Base-by-base conservation (phyloP, 2,329 filamentous ascomycete genomes). In the Verticillium tricorpus region DNA sequence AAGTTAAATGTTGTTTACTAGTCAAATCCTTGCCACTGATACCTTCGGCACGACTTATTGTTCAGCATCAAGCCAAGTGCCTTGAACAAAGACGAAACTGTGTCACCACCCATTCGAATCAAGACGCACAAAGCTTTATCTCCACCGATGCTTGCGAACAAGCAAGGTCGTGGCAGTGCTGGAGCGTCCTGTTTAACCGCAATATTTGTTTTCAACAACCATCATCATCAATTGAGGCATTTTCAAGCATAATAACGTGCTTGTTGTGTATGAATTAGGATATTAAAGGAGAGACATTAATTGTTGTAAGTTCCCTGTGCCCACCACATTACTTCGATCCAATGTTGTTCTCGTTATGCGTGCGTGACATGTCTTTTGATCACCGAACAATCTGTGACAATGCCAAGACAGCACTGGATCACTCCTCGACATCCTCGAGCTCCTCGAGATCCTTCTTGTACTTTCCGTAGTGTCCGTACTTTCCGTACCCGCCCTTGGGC, bases 381-480 rank as follows among this genome's bases (percentile, higher is more conserved):
- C 19, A 28, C 12, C 5, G 45, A 22, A 19, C 45, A 52, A 22
- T 19, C 45, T 19, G 19, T 22, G 8, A 25, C 19, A 52, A 19
- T 12, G 19, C 22, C n/a, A 6, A 25, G 45, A 22, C n/a, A 25
- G 4, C 45, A 52, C 6, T 52, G 7, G 45, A 52, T 22, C 19
- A 52, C 19, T 52, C 45, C 45, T 52, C n/a, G 45, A 22, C 14
- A 5, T 52, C 45, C 45, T 52, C 17, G 19, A 25, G 1, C 45
- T 52, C 45, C n/a, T 22, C 19, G 19, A 52, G 45, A 14, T 52
- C 45, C 45, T 52, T 22, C 57, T 62, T 60, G 61, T 66, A 65
- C 32, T 45, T 22, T 17, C 59, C 61, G 34, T 65, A 65, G 19
- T 2, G 31, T 40, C 37, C 37, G 37, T 40, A 40, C 37, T 40